phyloP scores from a whole-genome alignment of 2,329 filamentous ascomycete species.

The Colletotrichum sp. region DNA sequence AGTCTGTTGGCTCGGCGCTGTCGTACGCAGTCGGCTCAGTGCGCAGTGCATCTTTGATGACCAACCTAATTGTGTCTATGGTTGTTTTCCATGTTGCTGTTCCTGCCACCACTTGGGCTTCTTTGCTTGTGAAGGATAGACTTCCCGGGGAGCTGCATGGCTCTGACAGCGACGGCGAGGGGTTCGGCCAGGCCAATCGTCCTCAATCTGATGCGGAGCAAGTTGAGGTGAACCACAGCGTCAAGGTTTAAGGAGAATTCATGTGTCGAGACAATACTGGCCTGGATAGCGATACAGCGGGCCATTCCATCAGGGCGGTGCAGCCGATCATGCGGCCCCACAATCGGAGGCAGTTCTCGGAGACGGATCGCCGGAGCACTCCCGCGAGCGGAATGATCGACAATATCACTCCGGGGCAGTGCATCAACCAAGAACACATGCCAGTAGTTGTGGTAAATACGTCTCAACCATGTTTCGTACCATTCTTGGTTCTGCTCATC shows the following conservation, averaged over 20 bases:
- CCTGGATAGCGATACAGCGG: neutral
- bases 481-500: neutral
- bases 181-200: neutral
- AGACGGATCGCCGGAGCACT: neutral
- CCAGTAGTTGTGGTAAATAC: neutral
- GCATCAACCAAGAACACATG: neutral
- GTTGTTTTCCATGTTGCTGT: conserved; percentile 46
- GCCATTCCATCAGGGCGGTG: neutral
- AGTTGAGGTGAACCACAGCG: neutral
- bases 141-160: neutral
- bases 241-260: neutral
- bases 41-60: conserved; percentile 47
- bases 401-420: neutral
- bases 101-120: neutral
- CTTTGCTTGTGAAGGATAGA: neutral
- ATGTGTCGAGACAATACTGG: rapidly evolving
- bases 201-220: neutral
- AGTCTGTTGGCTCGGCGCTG: conserved; percentile 51
- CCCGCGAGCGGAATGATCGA: neutral
- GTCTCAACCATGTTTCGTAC: conserved; percentile 1
- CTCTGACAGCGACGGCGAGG: neutral
- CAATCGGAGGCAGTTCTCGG: neutral
- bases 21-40: conserved; percentile 53
- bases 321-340: neutral
- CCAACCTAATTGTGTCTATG: conserved; percentile 51